phyloP scores from a whole-genome alignment of 2,329 filamentous ascomycete species.

The Gaeumannomyces sp. region DNA sequence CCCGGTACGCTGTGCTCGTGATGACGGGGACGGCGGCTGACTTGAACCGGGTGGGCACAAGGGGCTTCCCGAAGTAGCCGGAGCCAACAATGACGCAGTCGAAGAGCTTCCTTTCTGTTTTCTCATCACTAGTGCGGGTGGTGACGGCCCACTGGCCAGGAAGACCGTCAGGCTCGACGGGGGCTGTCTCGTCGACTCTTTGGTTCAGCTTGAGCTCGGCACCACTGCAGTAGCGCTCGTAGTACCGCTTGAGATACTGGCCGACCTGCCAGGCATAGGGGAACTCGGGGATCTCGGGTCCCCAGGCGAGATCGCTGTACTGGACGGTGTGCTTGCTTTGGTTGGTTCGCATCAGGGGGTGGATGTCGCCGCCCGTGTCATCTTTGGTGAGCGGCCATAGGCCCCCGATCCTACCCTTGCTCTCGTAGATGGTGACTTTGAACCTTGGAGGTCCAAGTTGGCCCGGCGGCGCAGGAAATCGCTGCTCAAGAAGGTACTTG shows the following conservation, averaged over 20 bases:
- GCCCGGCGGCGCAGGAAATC: constrained; percentile 32
- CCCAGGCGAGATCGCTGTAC: constrained; percentile 69
- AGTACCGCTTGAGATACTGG: constrained; percentile 62
- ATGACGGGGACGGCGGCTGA: constrained; percentile 42
- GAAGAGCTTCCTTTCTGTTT: constrained; percentile 46
- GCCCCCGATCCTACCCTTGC: constrained; percentile 60
- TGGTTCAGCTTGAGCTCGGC: constrained; percentile 36
- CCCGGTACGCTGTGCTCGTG: constrained; percentile 63
- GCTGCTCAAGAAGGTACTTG: constrained; percentile 64
- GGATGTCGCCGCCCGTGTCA: constrained; percentile 46
- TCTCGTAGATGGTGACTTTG: constrained; percentile 65
- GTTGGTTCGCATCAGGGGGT: constrained; percentile 66
- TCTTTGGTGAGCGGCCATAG: constrained; percentile 61
- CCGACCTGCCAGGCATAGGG: constrained; percentile 74
- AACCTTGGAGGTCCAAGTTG: constrained; percentile 38
- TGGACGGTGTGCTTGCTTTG: constrained; percentile 71
- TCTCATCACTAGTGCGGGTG: constrained; percentile 16
- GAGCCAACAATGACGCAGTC: constrained; percentile 68
- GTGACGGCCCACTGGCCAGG: constrained; percentile 17
- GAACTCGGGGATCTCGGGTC: constrained; percentile 51
- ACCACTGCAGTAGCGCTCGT: constrained; percentile 45
- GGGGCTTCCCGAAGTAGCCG: constrained; percentile 66
- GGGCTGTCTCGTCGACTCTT: constrained; percentile 35
- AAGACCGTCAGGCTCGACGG: constrained; percentile 11
- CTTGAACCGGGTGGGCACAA: constrained; percentile 36